Conservation (phyloP, 768 basidiomycete species). For the Chalciporus chontae region DNA sequence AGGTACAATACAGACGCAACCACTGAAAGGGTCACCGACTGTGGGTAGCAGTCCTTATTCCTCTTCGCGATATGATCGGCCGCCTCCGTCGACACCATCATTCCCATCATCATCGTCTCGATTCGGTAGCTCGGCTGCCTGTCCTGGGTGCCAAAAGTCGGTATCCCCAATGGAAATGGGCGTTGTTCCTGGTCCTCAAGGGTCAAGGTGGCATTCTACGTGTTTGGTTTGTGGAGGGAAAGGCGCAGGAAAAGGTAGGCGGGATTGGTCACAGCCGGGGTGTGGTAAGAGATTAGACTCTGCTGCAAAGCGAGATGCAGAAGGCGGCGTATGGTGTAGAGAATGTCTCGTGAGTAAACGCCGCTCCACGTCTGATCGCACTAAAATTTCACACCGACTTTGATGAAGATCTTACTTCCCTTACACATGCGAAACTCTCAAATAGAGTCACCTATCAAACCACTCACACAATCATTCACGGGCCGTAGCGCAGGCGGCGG, state of each 20-base stretch:
- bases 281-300: constrained; percentile 84
- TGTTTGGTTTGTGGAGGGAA: constrained; percentile 84
- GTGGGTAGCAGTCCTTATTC: constrained; percentile 15
- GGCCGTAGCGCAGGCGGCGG: constrained; percentile 32
- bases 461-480: constrained; percentile 45
- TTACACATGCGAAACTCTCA: constrained; percentile 44
- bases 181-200: constrained; percentile 81
- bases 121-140: constrained; percentile 43
- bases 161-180: constrained; percentile 85
- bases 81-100: constrained; percentile 15
- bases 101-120: constrained; percentile 23
- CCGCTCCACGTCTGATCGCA: not conserved
- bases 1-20: constrained; percentile 7
- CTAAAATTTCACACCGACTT: constrained; percentile 8
- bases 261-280: constrained; percentile 60
- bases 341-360: constrained; percentile 66
- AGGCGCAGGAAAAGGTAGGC: constrained; percentile 38
- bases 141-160: constrained; percentile 69
- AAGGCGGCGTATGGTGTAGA: constrained; percentile 77
- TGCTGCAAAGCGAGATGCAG: constrained; percentile 68
- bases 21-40: constrained; percentile 11
- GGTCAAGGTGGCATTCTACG: constrained; percentile 72
- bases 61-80: constrained; percentile 31
- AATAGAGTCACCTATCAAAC: constrained; percentile 49
- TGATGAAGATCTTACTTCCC: constrained; percentile 53